Conservation (phyloP, 2,329 filamentous ascomycete species). For the Harringtonia aguacate region DNA sequence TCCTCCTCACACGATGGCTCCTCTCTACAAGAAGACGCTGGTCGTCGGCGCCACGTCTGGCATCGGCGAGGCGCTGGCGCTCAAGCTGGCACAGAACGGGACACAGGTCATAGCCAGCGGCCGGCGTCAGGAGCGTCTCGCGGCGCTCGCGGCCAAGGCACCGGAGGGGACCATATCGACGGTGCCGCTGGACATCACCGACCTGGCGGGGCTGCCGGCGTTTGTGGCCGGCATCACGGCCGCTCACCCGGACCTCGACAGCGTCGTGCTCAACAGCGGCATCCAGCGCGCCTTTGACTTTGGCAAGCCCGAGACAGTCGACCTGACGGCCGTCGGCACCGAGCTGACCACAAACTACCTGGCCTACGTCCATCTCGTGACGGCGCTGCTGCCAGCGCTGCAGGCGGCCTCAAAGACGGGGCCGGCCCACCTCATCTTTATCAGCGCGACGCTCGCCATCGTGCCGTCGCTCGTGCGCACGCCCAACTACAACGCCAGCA, state of each 20-base stretch:
- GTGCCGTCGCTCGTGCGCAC: slow-evolving; percentile 30
- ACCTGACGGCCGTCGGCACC: slow-evolving; percentile 22
- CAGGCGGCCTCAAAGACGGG: slow-evolving; percentile 7
- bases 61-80: slow-evolving; percentile 34
- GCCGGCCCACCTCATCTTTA: slow-evolving; percentile 15
- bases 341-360: slow-evolving; percentile 36
- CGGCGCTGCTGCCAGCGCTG: slow-evolving; percentile 34
- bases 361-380: slow-evolving; percentile 29
- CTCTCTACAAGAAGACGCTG: slow-evolving; percentile 34
- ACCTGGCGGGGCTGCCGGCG: slow-evolving; percentile 24
- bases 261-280: slow-evolving; percentile 39
- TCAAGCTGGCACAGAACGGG: slow-evolving; percentile 22
- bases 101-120: slow-evolving; percentile 34
- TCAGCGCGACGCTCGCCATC: slow-evolving; percentile 19
- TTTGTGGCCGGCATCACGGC: slow-evolving; percentile 20
- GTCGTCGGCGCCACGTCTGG: slow-evolving; percentile 40
- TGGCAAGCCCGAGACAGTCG: slow-evolving; percentile 27
- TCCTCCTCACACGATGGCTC: slow-evolving; percentile 8
- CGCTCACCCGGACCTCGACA: slow-evolving; percentile 35
- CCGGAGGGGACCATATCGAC: slow-evolving; percentile 10
- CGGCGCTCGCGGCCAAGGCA: slow-evolving; percentile 20
- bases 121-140: slow-evolving; percentile 33
- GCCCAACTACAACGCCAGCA: slow-evolving; percentile 36
- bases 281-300: slow-evolving; percentile 34
- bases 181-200: slow-evolving; percentile 29